Conservation (phyloP, 257 asterid genomes). For the Nemophila menziesii region DNA sequence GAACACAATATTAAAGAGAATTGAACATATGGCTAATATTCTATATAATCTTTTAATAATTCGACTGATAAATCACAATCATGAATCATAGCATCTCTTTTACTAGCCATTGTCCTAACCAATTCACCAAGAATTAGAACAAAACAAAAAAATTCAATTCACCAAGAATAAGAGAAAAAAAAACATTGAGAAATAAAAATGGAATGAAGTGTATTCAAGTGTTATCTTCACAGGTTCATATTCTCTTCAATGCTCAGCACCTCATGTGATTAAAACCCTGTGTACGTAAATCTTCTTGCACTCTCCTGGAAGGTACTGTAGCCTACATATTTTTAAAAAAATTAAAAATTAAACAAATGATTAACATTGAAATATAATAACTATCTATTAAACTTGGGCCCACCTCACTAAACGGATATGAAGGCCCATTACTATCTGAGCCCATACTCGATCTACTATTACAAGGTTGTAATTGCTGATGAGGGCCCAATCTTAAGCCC, state of each 20-base stretch:
- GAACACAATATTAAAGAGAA: not conserved
- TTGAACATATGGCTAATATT: not conserved
- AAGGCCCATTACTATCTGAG: constrained; percentile 31
- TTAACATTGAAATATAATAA: constrained; percentile 8
- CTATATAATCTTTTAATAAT: no score
- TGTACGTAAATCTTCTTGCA: constrained; percentile 50
- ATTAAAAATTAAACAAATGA: no score
- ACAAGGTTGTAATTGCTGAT: constrained; percentile 54
- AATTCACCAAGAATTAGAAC: constrained; percentile 9
- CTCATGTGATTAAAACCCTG: constrained; percentile 49
- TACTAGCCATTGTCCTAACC: not conserved
- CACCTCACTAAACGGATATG: constrained; percentile 53
- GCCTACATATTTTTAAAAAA: no score
- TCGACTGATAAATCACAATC: not conserved
- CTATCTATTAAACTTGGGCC: constrained; percentile 34
- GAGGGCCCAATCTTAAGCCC: constrained; percentile 33
- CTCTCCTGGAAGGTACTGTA: constrained; percentile 38
- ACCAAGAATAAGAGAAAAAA: constrained; percentile 5
- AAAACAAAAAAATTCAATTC: constrained; percentile 28
- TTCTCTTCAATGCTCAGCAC: constrained; percentile 24
- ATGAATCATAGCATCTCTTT: not conserved
- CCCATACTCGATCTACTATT: constrained; percentile 33
- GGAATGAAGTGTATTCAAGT: no score
- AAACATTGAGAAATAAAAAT: not conserved
- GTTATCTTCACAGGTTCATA: constrained; percentile 21